Evolutionary conservation across 2,329 filamentous ascomycete genomes (phyloP).

Genomic region (Trichoderma koningiopsis): DNA sequence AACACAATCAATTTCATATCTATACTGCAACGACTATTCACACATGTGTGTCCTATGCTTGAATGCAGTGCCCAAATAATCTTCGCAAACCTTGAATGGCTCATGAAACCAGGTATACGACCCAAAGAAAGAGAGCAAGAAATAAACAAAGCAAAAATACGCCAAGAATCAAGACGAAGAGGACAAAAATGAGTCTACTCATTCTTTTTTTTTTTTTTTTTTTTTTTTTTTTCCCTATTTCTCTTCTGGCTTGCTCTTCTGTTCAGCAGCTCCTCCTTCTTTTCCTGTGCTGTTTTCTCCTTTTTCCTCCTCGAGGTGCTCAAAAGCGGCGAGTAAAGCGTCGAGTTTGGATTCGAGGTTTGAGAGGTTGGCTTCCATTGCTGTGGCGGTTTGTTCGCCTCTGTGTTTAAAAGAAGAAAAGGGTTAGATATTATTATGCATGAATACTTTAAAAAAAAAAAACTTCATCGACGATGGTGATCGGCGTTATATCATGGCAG

Average conservation of each 20-base stretch:
- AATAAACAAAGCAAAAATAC: neutral
- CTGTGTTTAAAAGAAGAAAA: slow-evolving; percentile 35
- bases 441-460: no score
- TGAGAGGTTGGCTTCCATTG: slow-evolving; percentile 55
- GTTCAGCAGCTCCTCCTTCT: neutral
- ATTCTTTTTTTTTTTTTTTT: slow-evolving; percentile 1
- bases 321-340: slow-evolving; percentile 54
- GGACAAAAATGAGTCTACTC: neutral
- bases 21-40: neutral
- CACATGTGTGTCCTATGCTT: neutral
- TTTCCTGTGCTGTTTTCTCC: neutral
- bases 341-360: slow-evolving; percentile 59
- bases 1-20: neutral
- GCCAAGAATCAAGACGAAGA: neutral
- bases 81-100: neutral
- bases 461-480: neutral
- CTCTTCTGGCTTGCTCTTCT: slow-evolving; percentile 4
- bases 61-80: neutral
- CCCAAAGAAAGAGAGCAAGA: neutral
- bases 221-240: slow-evolving; percentile 6
- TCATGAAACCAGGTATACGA: neutral
- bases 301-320: slow-evolving; percentile 30
- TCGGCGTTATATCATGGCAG: neutral
- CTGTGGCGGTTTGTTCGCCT: slow-evolving; percentile 57
- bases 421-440: neutral